Conservation (phyloP, 192 early-diverging fungal species). For the Chytriomyces confervae region DNA sequence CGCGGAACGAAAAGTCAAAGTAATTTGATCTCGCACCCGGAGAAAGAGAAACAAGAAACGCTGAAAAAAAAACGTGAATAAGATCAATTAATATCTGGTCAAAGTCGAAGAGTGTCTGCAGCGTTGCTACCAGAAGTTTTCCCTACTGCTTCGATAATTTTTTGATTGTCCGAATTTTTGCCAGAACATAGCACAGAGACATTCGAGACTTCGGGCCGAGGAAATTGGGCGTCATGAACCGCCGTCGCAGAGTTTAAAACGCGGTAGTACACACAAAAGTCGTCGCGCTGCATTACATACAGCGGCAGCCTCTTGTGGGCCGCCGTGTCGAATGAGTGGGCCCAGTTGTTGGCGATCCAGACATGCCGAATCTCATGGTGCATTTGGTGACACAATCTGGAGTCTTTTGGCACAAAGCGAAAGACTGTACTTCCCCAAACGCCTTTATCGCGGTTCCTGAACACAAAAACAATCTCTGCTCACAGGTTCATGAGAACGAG, state of each 20-base stretch:
- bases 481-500: too few species aligned
- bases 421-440: neutral
- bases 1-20: neutral
- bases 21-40: neutral
- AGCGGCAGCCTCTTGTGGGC: neutral
- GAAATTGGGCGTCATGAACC: neutral
- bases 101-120: neutral
- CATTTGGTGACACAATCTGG: neutral
- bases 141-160: neutral
- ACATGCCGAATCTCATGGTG: neutral
- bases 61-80: neutral
- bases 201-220: neutral
- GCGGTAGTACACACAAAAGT: neutral
- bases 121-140: neutral
- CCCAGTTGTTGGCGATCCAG: neutral
- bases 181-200: neutral
- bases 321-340: neutral
- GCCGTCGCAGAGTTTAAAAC: neutral
- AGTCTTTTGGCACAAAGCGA: neutral
- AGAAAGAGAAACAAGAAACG: neutral
- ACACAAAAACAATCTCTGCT: too few species aligned
- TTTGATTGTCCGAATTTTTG: too few species aligned
- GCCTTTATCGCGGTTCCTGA: too few species aligned
- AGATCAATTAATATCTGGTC: neutral
- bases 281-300: neutral